Base-by-base conservation (phyloP, 2,329 filamentous ascomycete species). In the Colletotrichum filicis region DNA sequence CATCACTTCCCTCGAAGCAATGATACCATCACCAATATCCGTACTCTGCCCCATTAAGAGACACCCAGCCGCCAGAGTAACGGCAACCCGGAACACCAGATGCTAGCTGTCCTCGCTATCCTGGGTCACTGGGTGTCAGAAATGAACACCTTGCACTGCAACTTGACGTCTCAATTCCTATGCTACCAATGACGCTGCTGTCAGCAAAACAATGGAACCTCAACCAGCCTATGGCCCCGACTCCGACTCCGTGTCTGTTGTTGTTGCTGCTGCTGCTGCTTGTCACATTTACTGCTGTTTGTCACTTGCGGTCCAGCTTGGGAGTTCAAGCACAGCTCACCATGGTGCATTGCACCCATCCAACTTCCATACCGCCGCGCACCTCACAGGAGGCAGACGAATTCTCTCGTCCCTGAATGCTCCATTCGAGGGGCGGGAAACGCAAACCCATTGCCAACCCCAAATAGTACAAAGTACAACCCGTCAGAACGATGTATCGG, bases 381-480 rank as follows among this genome's bases (percentile, higher is more conserved):
- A 63, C 52, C 26, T 55, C 26, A 11, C 8, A 30, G 11, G 59
- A 75, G 61, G 61, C 73, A 74, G 70, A 63, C 70, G 66, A 66
- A 71, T 74, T 71, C 60, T 66, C 60, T 66, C 52, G 46, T 28
- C 55, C 26, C 60, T 61, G 42, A 70, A 37, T 70, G 64, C 53
- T 63, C 56, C 32, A 37, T 26, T 24, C 59, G 16, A 42, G 28
- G 28, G 37, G 62, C 35, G 30, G 66, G 16, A 60, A 61, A 69
- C 66, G 66, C 66, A 72, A 68, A 68, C 37, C 30, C 59, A 69
- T 69, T 32, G 35, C 30, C 14, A 64, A 69, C 24, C 14, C 24
- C 46, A 26, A 28, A 35, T 16, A 69, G 14, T 22, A 35, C 28
- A 26, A 28, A 35, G 24, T 26, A 28, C 32, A 16, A 30, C n/a